Percentiles rank a stretch among this genome's conserved stretches.
These are phyloP conservation scores for Triadica sebifera DNA, from an alignment of 345 rosid genomes.

Conservation along the genomic window DNA sequence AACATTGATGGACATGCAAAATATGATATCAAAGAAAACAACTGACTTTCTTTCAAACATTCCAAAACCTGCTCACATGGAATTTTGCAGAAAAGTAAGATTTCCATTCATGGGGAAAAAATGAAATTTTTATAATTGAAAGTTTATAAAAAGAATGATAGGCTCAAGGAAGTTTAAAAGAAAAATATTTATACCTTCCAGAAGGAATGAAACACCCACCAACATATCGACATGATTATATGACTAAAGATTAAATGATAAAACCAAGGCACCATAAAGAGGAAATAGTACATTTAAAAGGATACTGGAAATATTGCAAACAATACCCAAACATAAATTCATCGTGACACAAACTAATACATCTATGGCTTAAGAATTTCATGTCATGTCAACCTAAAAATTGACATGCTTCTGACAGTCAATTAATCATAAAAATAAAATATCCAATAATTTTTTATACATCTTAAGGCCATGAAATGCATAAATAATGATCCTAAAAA, in stretches of 20 bases:
- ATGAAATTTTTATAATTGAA: background rate
- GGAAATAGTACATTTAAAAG: background rate
- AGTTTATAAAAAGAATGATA: background rate
- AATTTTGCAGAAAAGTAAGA: constrained; percentile 5
- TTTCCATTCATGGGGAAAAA: constrained; percentile 1
- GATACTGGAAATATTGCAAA: background rate
- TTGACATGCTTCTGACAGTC: background rate
- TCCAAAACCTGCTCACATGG: constrained; percentile 32
- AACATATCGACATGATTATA: background rate
- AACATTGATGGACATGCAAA: constrained; percentile 59
- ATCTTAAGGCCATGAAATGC: background rate
- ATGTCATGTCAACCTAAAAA: background rate
- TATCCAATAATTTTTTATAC: background rate
- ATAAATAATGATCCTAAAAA: constrained; percentile 1
- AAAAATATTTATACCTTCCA: background rate
- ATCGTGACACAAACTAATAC: background rate
- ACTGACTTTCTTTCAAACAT: constrained; percentile 48
- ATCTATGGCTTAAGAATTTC: background rate
- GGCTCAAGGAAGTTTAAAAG: background rate
- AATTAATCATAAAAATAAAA: background rate
- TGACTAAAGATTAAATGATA: no score
- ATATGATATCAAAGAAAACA: constrained; percentile 51
- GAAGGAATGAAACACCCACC: background rate
- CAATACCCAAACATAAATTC: background rate
- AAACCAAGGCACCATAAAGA: background rate